These are phyloP conservation scores for Polytrichum commune DNA, from an alignment of 225 moss, liverwort and hornwort species.

Conservation along the genomic window DNA sequence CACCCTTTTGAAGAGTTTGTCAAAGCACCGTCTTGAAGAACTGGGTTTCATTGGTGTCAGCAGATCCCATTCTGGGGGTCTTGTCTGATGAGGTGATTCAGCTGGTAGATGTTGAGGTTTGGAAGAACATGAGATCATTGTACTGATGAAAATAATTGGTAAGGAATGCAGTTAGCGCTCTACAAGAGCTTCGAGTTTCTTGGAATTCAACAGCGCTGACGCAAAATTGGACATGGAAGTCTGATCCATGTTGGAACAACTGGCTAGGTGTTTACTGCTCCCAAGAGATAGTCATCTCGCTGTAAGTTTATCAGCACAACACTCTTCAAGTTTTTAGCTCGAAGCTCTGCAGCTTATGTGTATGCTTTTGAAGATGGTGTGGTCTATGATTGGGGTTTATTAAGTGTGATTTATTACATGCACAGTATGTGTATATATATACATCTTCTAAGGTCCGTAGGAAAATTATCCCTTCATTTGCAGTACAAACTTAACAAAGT, in stretches of 20 bases:
- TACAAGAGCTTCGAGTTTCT: conserved; percentile 28
- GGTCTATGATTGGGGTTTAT: too few relatives aligned
- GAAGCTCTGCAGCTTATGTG: background rate
- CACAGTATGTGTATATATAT: background rate
- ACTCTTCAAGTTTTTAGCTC: background rate
- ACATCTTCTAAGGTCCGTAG: too few relatives aligned
- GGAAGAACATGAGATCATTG: too few relatives aligned
- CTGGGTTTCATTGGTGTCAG: background rate
- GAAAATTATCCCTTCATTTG: background rate
- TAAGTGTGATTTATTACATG: background rate
- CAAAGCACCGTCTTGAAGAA: background rate
- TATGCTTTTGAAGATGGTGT: too few relatives aligned
- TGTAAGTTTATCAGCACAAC: conserved; percentile 28
- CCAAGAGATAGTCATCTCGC: conserved; percentile 35
- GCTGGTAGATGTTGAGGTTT: background rate
- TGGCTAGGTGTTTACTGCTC: conserved; percentile 58
- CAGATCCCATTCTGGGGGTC: background rate
- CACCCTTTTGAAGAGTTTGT: too few relatives aligned
- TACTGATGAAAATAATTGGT: background rate
- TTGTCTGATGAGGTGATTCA: background rate
- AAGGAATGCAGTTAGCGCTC: conserved; percentile 34
- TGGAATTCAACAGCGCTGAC: conserved; percentile 33
- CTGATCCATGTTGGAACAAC: conserved; percentile 43
- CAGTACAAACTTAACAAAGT: too few relatives aligned
- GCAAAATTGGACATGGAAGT: conserved; percentile 43